phyloP scores from a whole-genome alignment of 139 green algal species.

The Coelastrella sp. region DNA sequence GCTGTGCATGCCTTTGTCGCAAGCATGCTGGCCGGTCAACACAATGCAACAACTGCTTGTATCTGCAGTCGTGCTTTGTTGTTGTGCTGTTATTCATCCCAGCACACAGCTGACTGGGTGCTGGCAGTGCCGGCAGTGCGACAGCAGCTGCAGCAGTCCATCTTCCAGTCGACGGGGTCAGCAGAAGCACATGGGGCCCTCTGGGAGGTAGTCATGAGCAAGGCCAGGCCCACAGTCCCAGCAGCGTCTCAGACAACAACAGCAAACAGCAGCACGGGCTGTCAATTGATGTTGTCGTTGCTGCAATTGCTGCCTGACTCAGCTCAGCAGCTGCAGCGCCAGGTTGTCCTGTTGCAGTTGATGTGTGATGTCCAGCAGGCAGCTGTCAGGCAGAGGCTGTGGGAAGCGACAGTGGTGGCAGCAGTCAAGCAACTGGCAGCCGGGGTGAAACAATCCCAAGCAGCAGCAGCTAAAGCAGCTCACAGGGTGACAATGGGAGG shows the following conservation, averaged over 20 bases:
- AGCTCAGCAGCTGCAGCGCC: slow-evolving; percentile 17
- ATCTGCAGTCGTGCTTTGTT: slow-evolving; percentile 47
- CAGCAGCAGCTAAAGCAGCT: not conserved
- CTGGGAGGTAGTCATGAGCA: slow-evolving; percentile 51
- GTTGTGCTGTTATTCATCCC: slow-evolving; percentile 41
- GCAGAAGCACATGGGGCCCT: slow-evolving; percentile 54
- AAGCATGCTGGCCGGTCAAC: not conserved
- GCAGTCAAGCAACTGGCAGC: not conserved
- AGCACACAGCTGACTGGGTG: slow-evolving; percentile 47
- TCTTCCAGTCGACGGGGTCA: slow-evolving; percentile 13
- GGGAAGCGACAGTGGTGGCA: not conserved
- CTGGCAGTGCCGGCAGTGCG: slow-evolving; percentile 51
- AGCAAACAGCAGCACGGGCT: not conserved
- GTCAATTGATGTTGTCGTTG: not conserved
- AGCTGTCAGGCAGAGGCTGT: not conserved
- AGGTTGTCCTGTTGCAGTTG: slow-evolving; percentile 24
- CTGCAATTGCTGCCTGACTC: not conserved
- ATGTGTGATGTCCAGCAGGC: slow-evolving; percentile 29
- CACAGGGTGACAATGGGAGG: too few species aligned
- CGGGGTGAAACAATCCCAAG: not conserved
- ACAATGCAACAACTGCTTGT: not conserved
- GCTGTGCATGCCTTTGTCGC: not conserved
- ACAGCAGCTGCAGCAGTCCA: slow-evolving; percentile 23
- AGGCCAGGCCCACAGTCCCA: not conserved
- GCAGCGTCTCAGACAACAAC: not conserved